phyloP scores from a whole-genome alignment of 2,329 filamentous ascomycete genomes.

The Cladophialophora yegresii region DNA sequence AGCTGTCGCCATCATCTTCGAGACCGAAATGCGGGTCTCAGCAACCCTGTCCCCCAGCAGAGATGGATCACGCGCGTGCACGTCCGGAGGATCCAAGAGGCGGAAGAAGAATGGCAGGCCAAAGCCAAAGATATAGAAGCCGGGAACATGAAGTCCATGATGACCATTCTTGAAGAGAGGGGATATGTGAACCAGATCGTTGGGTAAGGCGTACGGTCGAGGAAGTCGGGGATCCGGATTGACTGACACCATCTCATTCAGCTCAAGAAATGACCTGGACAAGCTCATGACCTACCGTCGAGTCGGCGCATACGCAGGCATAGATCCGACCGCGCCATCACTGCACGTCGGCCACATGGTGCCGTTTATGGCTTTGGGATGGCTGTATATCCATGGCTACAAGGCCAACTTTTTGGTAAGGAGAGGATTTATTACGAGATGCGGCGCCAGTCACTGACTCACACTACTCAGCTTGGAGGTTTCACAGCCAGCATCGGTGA shows the following conservation, averaged over 20 bases:
- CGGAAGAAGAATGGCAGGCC: slow-evolving; percentile 45
- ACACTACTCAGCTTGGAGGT: slow-evolving; percentile 46
- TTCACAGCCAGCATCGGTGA: slow-evolving; percentile 52
- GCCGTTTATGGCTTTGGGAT: slow-evolving; percentile 54
- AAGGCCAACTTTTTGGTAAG: slow-evolving; percentile 48
- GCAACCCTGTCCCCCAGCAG: slow-evolving; percentile 14
- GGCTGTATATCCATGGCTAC: slow-evolving; percentile 53
- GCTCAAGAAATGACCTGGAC: slow-evolving; percentile 48
- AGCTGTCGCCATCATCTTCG: slow-evolving; percentile 23
- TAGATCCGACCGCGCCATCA: slow-evolving; percentile 54
- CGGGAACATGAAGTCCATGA: slow-evolving; percentile 49
- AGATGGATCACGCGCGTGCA: slow-evolving; percentile 46
- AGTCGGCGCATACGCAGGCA: slow-evolving; percentile 51
- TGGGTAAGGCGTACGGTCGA: slow-evolving; percentile 42
- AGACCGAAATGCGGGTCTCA: background rate
- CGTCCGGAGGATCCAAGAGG: slow-evolving; percentile 44
- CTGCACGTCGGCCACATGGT: slow-evolving; percentile 55
- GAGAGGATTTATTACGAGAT: background rate
- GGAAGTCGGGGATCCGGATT: background rate
- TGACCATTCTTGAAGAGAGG: slow-evolving; percentile 50
- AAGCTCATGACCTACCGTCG: slow-evolving; percentile 50
- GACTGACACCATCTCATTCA: slow-evolving; percentile 27
- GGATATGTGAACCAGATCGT: slow-evolving; percentile 51
- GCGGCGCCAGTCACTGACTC: slow-evolving; percentile 32
- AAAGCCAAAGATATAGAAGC: slow-evolving; percentile 48